phyloP scores from a whole-genome alignment of 306 rosid genomes.

The Dalbergia cultrata region DNA sequence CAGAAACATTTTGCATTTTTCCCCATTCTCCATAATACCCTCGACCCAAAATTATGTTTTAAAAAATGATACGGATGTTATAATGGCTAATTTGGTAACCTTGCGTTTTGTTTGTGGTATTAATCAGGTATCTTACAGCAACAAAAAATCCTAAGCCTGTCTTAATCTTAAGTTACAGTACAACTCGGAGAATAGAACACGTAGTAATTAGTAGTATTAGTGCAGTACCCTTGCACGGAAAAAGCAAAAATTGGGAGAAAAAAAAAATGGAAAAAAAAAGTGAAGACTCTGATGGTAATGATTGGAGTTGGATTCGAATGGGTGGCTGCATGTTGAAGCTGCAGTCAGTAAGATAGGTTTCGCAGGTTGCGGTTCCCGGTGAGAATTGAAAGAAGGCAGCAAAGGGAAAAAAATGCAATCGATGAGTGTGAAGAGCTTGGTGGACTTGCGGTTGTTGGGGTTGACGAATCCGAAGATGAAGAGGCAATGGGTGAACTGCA shows the following conservation, averaged over 20 bases:
- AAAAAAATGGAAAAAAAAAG: too few relatives aligned
- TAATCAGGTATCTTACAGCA: neutral
- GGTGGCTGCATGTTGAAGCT: neutral
- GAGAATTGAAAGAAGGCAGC: neutral
- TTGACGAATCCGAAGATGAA: neutral
- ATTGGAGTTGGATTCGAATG: neutral
- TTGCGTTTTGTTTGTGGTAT: constrained; percentile 2
- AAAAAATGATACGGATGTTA: neutral
- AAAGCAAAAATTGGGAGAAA: neutral
- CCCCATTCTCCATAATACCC: constrained; percentile 6
- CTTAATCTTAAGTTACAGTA: neutral
- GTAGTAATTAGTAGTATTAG: neutral
- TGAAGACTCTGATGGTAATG: neutral
- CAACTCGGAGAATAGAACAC: neutral
- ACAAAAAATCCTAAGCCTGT: too few relatives aligned
- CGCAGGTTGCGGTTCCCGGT: neutral
- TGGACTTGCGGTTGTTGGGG: constrained; percentile 50
- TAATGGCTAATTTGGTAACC: constrained; percentile 28
- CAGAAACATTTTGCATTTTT: neutral
- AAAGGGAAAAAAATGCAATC: constrained; percentile 65
- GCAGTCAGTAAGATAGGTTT: neutral
- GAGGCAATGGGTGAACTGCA: constrained; percentile 35
- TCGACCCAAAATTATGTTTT: neutral
- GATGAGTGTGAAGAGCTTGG: constrained; percentile 55
- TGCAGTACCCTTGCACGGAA: neutral